phyloP scores from a whole-genome alignment of 345 rosid species.

The Lumnitzera littorea region DNA sequence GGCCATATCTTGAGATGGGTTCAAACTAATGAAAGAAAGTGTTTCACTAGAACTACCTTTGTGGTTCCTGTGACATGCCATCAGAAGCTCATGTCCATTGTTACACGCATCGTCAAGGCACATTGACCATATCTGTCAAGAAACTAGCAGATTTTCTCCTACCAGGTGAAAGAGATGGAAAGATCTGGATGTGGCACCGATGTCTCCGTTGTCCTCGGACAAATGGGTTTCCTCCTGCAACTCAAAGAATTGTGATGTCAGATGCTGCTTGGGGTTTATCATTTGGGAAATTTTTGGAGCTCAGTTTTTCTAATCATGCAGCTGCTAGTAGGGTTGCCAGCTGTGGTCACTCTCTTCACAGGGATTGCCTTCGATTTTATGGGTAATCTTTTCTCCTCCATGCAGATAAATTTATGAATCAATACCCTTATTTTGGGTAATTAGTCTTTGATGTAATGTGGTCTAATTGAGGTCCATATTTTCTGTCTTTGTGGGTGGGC shows the following conservation, averaged over 20 bases:
- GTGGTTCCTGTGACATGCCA: constrained; percentile 88
- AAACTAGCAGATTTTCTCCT: constrained; percentile 60
- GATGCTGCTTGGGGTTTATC: constrained; percentile 99
- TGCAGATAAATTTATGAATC: background rate
- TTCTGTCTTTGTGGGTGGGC: too few relatives aligned
- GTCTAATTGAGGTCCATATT: too few relatives aligned
- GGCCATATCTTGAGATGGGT: too few relatives aligned
- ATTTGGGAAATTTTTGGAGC: constrained; percentile 98
- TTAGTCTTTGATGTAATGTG: too few relatives aligned
- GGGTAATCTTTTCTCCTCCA: constrained; percentile 42
- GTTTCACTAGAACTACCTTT: constrained; percentile 44
- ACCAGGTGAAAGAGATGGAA: constrained; percentile 88
- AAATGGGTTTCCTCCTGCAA: constrained; percentile 89
- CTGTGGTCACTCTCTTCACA: constrained; percentile 96
- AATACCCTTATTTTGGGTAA: background rate
- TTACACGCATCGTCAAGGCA: constrained; percentile 95
- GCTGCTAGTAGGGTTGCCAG: constrained; percentile 99
- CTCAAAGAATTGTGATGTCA: constrained; percentile 90
- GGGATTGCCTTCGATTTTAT: constrained; percentile 99
- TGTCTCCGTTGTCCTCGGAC: constrained; percentile 80
- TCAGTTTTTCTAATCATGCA: constrained; percentile 96
- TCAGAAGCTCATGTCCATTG: constrained; percentile 97
- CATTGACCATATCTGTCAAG: constrained; percentile 94
- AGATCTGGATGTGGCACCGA: constrained; percentile 99
- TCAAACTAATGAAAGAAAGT: too few relatives aligned